Conservation (phyloP, 2,329 filamentous ascomycete species). For the Daldinia sp. region DNA sequence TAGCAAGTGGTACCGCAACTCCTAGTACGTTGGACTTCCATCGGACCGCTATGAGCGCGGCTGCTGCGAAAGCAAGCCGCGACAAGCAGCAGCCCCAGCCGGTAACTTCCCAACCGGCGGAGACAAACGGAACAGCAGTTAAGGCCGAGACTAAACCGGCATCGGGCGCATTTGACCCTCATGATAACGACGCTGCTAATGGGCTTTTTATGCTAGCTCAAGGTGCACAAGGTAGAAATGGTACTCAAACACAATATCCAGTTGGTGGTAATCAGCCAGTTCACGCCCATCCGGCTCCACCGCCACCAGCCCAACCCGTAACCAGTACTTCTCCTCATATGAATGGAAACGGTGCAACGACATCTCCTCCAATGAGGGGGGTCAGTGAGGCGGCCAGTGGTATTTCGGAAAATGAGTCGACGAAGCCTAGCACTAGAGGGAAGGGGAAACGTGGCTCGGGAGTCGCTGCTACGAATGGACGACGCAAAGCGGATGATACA, state of each 20-base stretch:
- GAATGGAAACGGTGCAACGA: conserved; percentile 57
- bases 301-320: conserved; percentile 45
- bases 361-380: conserved; percentile 59
- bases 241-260: conserved; percentile 60
- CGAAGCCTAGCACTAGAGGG: conserved; percentile 70
- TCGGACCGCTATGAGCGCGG: conserved; percentile 85
- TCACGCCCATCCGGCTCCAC: conserved; percentile 58
- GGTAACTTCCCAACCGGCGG: conserved; percentile 63
- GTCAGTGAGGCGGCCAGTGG: conserved; percentile 75
- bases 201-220: conserved; percentile 91
- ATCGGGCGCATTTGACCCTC: conserved; percentile 79
- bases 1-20: conserved; percentile 83
- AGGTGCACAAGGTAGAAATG: conserved; percentile 64
- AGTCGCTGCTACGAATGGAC: conserved; percentile 64
- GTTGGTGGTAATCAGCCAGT: conserved; percentile 55
- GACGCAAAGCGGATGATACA: conserved; percentile 79
- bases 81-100: conserved; percentile 51
- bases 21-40: conserved; percentile 94
- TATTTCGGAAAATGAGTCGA: conserved; percentile 74
- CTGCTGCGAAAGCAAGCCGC: conserved; percentile 67
- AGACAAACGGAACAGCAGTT: conserved; percentile 53
- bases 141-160: conserved; percentile 61
- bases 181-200: conserved; percentile 95
- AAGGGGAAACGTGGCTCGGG: conserved; percentile 71
- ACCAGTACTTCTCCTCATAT: conserved; percentile 62